Conservation (phyloP, 352 stramenopile species). For the Plasmopara halstedii region DNA sequence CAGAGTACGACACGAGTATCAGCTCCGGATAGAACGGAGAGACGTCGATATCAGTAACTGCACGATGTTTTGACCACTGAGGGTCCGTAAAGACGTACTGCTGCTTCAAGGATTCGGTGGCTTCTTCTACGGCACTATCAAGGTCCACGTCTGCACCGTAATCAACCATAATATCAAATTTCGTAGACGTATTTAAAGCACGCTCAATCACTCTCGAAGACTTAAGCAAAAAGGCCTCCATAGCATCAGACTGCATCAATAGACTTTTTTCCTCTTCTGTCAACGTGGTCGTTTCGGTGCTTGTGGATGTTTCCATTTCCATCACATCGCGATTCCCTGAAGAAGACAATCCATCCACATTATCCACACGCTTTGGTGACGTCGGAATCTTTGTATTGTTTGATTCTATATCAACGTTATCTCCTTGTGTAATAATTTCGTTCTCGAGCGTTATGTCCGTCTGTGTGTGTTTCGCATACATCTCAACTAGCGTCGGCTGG, state of each 20-base stretch:
- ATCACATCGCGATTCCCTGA: constrained; percentile 34
- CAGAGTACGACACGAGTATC: constrained; percentile 58
- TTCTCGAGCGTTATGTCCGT: constrained; percentile 79
- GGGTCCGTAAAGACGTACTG: constrained; percentile 63
- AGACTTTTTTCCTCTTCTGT: constrained; percentile 53
- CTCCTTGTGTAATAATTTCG: constrained; percentile 53
- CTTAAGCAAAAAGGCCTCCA: constrained; percentile 73
- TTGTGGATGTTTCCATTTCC: constrained; percentile 32
- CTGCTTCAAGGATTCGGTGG: constrained; percentile 62
- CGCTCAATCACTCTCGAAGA: constrained; percentile 76
- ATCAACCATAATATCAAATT: constrained; percentile 83
- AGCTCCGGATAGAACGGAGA: constrained; percentile 80
- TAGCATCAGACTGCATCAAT: constrained; percentile 63
- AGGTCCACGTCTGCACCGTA: constrained; percentile 69
- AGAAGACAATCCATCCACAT: constrained; percentile 29
- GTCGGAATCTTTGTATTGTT: constrained; percentile 17
- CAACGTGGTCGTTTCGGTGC: constrained; percentile 11
- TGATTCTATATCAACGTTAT: constrained; percentile 36
- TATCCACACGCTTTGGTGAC: constrained; percentile 24
- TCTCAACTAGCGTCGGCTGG: constrained; percentile 71
- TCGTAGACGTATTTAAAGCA: constrained; percentile 60
- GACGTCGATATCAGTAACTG: constrained; percentile 76
- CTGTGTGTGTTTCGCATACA: constrained; percentile 80
- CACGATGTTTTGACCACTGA: constrained; percentile 76
- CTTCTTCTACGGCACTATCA: constrained; percentile 43